Evolutionary conservation across 176 grass and related monocot genomes (phyloP).

Genomic region (Bonia amplexicaulis): DNA sequence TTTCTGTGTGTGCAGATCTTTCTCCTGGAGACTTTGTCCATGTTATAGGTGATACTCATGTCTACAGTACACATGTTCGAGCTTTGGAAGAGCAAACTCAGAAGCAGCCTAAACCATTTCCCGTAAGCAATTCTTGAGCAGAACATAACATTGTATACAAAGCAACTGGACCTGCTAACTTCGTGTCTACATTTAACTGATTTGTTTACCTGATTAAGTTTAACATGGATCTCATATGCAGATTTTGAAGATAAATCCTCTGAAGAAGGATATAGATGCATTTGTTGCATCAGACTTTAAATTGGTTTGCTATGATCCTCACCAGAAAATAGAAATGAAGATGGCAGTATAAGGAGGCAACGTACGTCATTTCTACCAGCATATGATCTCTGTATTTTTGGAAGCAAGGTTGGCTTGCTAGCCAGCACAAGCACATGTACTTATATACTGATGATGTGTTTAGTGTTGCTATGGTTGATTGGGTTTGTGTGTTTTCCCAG

Average conservation of each 20-base stretch:
- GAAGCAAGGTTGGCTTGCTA: neutral
- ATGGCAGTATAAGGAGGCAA: neutral
- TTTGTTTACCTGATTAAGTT: neutral
- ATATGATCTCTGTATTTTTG: too few species aligned
- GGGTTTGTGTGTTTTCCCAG: neutral
- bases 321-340: slow-evolving; percentile 76
- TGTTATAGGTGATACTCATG: slow-evolving; percentile 82
- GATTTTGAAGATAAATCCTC: slow-evolving; percentile 73
- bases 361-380: neutral
- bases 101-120: slow-evolving; percentile 88
- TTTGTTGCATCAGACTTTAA: slow-evolving; percentile 74
- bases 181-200: neutral
- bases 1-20: slow-evolving; percentile 38
- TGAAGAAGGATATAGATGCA: slow-evolving; percentile 84
- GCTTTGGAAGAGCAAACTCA: slow-evolving; percentile 76
- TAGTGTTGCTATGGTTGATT: neutral
- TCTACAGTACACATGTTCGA: slow-evolving; percentile 77
- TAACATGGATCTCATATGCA: slow-evolving; percentile 17
- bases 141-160: neutral
- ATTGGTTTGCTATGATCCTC: slow-evolving; percentile 67
- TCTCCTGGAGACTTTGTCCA: slow-evolving; percentile 78
- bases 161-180: neutral
- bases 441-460: neutral
- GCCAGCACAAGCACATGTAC: neutral
- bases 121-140: slow-evolving; percentile 41